Base-by-base conservation (phyloP, 345 rosid species). In the Luvunga scandens region DNA sequence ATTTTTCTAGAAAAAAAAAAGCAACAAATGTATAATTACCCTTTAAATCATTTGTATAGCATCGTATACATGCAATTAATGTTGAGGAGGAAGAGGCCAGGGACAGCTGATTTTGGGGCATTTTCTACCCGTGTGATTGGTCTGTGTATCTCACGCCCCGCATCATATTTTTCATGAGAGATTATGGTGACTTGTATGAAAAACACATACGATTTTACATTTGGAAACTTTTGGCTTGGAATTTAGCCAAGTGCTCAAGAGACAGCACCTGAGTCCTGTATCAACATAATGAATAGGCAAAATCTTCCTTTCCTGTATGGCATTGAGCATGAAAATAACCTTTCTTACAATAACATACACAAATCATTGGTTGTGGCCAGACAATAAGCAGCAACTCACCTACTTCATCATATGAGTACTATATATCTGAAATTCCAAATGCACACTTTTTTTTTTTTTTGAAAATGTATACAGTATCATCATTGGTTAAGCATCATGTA, bases 241-340 rank as follows among this genome's bases (percentile, higher is more conserved):
- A 25, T 69, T 67, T 69, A 24, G 72, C 72, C 2, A 25, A 45
- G 34, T 25, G 22, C 57, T 13, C 56, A 69, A 18, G 42, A 45
- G 59, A 48, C 4, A 69, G 2, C 57, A 28, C 12, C 33, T 14
- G 7, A 6, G 12, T 5, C 50, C 50, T 45, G 50, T 14, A 31
- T 30, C 36, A 14, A 16, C 28, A 25, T 69, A 34, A 50, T 69
- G 73, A 69, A 8, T 42, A 45, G 55, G 30, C 28, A 67, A 39
- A 34, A 36, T 34, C 66, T 34, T 34, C 42, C 53, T 12, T 42
- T 79, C 34, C 74, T 79, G 53, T 61, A 3, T 75, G 71, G 27
- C 75, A 13, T 66, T 42, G 19, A 38, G 53, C 9, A 22, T 38
- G 82, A 75, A 69, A 50, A 34, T 62, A 67, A 14, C 63, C 36